Evolutionary conservation across 2,329 filamentous ascomycete genomes (phyloP), one percentile per base, ranked within the genome.

Genomic region (Phaeosphaeriaceae sp.): DNA sequence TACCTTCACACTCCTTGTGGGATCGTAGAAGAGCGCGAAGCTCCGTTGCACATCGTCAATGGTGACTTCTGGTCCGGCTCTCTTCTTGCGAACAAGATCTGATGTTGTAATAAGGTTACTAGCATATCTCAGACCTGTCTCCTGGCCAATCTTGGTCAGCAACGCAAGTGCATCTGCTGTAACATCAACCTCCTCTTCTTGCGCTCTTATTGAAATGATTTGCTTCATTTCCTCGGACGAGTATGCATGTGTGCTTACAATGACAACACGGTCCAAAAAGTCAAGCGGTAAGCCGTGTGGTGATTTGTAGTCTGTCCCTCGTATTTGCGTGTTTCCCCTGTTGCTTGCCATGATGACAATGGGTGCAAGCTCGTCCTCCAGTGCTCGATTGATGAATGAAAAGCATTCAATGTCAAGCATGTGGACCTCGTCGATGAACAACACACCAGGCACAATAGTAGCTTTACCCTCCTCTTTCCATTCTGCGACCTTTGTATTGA

Each of bases 391-490:
- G 81, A 99, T 88, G 80, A 96, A 99, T 36, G 92, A 95, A 80
- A 96, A 99, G 79, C 93, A 97, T 76, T 99, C 94, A 58, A 97
- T 97, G 73, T 99, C 94, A 49, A 99, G 89, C 93, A 99, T 97
- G 81, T 99, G 94, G 4, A 99, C 93, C 78, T 99, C 94, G 68
- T 99, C 94, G 67, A 99, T 96, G 80, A 99, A 99, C 6, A 99
- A 80, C 6, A 99, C 94, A 37, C 94, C 94, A 0, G 94, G 94
- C 0, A 99, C 92, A 46, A 99, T 97, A 77, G 96, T 92, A 3
- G 94, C 94, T 76, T 99, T 99, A 77, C 94, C 94, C 77, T 99
- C 94, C 75, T 99, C 94, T 76, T 96, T 97, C 94, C 94, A 99
- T 76, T 99, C 94, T 39, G 88, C 92, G 2, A 99, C 92, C 77